Evolutionary conservation across 225 moss, liverwort and hornwort species (phyloP).

Genomic region (Asterella californica): DNA sequence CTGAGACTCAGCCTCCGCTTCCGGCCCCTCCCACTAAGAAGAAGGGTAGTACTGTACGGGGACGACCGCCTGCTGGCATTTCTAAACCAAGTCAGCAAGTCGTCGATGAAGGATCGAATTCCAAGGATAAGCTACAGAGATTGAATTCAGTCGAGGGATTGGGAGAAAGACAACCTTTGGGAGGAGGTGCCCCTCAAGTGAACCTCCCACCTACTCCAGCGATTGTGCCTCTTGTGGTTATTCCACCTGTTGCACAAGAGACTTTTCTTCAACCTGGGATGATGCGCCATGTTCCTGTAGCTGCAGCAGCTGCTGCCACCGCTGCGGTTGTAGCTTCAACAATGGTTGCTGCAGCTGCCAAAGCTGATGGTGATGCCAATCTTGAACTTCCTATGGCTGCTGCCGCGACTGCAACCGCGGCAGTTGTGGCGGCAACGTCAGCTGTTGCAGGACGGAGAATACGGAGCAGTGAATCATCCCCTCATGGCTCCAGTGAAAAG

Average conservation of each 20-base stretch:
- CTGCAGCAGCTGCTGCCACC: slow-evolving; percentile 45
- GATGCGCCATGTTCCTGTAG: slow-evolving; percentile 35
- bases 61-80: slow-evolving; percentile 33
- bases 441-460: slow-evolving; percentile 29
- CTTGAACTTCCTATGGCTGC: slow-evolving; percentile 42
- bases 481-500: slow-evolving; percentile 22
- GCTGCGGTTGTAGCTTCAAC: slow-evolving; percentile 49
- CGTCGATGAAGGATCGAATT: slow-evolving; percentile 19
- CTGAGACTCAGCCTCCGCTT: slow-evolving; percentile 7
- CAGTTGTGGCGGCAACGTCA: slow-evolving; percentile 47
- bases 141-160: slow-evolving; percentile 47
- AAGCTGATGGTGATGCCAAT: slow-evolving; percentile 24
- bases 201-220: not conserved
- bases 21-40: slow-evolving; percentile 11
- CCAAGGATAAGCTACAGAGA: slow-evolving; percentile 33
- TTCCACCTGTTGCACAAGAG: slow-evolving; percentile 18
- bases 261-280: slow-evolving; percentile 8
- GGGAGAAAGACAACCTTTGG: slow-evolving; percentile 42
- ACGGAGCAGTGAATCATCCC: slow-evolving; percentile 28
- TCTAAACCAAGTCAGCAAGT: slow-evolving; percentile 12
- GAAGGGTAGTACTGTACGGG: slow-evolving; percentile 1
- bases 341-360: slow-evolving; percentile 39
- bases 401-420: slow-evolving; percentile 49
- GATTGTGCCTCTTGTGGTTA: slow-evolving; percentile 17
- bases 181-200: not conserved